phyloP scores from a whole-genome alignment of 139 green algal genomes.

The Asterochloris erici region DNA sequence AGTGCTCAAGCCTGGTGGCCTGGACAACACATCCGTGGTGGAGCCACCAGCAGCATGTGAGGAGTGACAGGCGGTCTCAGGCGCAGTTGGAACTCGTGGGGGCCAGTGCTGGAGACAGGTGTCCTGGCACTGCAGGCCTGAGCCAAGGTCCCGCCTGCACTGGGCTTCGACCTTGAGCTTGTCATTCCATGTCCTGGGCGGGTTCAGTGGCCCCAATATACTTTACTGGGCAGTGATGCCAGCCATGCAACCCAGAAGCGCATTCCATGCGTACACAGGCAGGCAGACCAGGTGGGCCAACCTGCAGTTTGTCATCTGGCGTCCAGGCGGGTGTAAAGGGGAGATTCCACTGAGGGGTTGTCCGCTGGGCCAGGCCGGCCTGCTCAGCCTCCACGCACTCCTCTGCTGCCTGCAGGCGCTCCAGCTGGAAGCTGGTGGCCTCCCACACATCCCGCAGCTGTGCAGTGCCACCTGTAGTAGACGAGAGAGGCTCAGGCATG shows the following conservation, averaged over 20 bases:
- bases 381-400: conserved; percentile 82
- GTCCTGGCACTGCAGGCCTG: too few species aligned
- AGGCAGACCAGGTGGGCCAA: neutral
- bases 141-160: too few species aligned
- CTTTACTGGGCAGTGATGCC: neutral
- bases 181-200: neutral
- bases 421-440: conserved; percentile 89
- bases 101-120: too few species aligned
- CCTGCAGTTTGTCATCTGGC: conserved; percentile 49
- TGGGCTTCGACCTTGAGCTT: neutral
- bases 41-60: too few species aligned
- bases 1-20: too few species aligned
- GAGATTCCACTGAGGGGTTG: conserved; percentile 78
- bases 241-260: neutral
- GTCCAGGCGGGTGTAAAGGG: conserved; percentile 78
- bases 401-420: conserved; percentile 73
- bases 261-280: too few species aligned
- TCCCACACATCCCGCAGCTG: conserved; percentile 90
- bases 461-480: conserved; percentile 30
- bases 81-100: too few species aligned
- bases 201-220: neutral
- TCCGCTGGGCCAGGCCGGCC: conserved; percentile 39
- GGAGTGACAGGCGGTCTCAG: too few species aligned
- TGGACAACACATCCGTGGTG: too few species aligned
- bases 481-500: too few species aligned